These are phyloP conservation scores for Heliocybe sulcata DNA, from an alignment of 1,284 basidiomycete species.

Conservation along the genomic window DNA sequence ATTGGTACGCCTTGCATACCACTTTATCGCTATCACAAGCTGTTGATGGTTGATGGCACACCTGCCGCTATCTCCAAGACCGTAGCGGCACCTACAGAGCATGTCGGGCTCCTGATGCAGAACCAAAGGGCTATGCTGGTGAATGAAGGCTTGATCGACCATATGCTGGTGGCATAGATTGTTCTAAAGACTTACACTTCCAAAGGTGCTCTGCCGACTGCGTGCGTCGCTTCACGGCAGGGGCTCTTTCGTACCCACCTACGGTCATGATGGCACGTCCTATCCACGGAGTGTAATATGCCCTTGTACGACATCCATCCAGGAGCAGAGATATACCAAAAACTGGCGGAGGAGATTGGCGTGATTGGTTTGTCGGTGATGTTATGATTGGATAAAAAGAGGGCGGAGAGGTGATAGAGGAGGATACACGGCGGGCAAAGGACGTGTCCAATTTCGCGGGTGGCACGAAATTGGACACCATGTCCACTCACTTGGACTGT, in stretches of 20 bases:
- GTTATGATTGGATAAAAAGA: constrained; percentile 50
- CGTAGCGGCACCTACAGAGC: constrained; percentile 66
- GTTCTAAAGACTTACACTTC: constrained; percentile 44
- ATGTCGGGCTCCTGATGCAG: constrained; percentile 64
- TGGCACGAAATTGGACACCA: background rate
- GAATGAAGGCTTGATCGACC: constrained; percentile 47
- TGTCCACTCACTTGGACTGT: background rate
- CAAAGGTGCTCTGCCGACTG: constrained; percentile 48
- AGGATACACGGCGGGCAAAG: constrained; percentile 16
- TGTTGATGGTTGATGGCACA: constrained; percentile 37
- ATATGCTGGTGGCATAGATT: constrained; percentile 57
- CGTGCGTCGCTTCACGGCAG: constrained; percentile 48
- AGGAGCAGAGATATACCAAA: constrained; percentile 42
- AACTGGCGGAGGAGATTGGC: constrained; percentile 56
- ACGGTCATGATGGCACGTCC: constrained; percentile 50
- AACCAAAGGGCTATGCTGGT: constrained; percentile 56
- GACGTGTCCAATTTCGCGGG: background rate
- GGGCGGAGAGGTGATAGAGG: constrained; percentile 25
- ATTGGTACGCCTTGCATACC: background rate
- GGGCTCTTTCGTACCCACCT: constrained; percentile 46
- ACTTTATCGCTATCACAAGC: background rate
- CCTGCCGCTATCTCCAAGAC: constrained; percentile 60
- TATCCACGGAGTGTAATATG: no score
- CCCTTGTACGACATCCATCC: no score
- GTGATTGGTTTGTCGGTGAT: constrained; percentile 62